Conservation (phyloP, 495 filamentous ascomycete genomes). For the Aspergillus bertholletiae region DNA sequence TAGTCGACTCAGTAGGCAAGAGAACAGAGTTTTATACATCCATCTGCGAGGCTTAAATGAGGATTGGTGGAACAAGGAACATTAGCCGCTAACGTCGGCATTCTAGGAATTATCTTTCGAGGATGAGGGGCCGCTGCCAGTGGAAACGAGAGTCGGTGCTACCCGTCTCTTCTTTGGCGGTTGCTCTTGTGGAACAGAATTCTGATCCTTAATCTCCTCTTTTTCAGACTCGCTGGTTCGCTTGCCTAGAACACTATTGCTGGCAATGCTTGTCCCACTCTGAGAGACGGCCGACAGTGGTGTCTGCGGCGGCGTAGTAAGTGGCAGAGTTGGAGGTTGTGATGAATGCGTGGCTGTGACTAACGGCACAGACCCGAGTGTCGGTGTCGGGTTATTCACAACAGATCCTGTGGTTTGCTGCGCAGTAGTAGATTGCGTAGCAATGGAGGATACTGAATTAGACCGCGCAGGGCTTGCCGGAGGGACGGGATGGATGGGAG, state of each 20-base stretch:
- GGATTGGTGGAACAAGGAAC: not conserved
- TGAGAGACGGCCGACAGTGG: slow-evolving; percentile 48
- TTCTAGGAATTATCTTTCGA: slow-evolving; percentile 18
- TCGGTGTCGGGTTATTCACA: slow-evolving; percentile 76
- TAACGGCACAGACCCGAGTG: slow-evolving; percentile 66
- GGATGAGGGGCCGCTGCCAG: slow-evolving; percentile 14
- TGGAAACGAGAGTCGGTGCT: slow-evolving; percentile 65
- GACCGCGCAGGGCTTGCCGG: slow-evolving; percentile 77
- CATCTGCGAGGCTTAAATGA: not conserved
- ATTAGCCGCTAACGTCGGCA: slow-evolving; percentile 12
- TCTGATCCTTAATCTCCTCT: slow-evolving; percentile 54
- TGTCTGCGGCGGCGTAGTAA: slow-evolving; percentile 80
- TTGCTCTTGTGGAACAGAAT: slow-evolving; percentile 27
- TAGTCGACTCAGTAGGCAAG: not conserved
- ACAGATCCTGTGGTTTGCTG: slow-evolving; percentile 33
- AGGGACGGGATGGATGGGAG: slow-evolving; percentile 38
- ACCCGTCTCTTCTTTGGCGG: slow-evolving; percentile 73
- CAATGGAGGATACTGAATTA: slow-evolving; percentile 81
- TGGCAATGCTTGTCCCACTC: slow-evolving; percentile 38
- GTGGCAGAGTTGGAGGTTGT: slow-evolving; percentile 49
- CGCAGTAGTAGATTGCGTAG: slow-evolving; percentile 50
- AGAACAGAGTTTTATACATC: not conserved
- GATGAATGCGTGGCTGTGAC: slow-evolving; percentile 68
- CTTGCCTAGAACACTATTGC: slow-evolving; percentile 53
- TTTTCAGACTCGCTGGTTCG: slow-evolving; percentile 56